Percentiles rank a stretch among this genome's conserved stretches.
phyloP scores from a whole-genome alignment of 2,329 filamentous ascomycete species.

The Coniochaeta prunicola region DNA sequence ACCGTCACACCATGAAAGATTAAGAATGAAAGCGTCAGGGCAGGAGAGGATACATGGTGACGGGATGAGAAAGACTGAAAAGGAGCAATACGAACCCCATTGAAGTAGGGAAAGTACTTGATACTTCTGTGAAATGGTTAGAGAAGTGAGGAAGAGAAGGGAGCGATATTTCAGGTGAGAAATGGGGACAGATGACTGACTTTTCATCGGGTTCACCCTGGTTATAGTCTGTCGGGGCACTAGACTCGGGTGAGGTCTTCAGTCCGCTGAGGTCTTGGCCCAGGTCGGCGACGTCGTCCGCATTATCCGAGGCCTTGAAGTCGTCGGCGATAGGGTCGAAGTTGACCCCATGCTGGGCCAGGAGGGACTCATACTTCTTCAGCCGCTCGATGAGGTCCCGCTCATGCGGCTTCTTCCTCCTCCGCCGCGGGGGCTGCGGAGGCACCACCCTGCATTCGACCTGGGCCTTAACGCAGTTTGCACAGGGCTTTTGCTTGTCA shows the following conservation, averaged over 20 bases:
- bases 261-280: constrained; percentile 48
- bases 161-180: constrained; percentile 12
- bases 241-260: constrained; percentile 41
- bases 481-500: constrained; percentile 65
- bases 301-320: constrained; percentile 30
- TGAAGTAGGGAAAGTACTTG: constrained; percentile 45
- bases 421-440: constrained; percentile 47
- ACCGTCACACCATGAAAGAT: neutral
- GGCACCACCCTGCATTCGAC: constrained; percentile 55
- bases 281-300: constrained; percentile 48
- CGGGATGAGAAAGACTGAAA: neutral
- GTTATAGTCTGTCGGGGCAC: constrained; percentile 27
- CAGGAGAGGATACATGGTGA: neutral
- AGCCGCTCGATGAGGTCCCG: constrained; percentile 64
- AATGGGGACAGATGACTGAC: constrained; percentile 11
- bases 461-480: constrained; percentile 57
- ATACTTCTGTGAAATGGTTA: constrained; percentile 24
- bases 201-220: constrained; percentile 17
- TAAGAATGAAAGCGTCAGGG: neutral
- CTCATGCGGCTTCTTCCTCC: constrained; percentile 61
- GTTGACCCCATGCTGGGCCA: constrained; percentile 58
- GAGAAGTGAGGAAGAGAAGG: constrained; percentile 7
- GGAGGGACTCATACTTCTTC: constrained; percentile 58
- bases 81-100: constrained; percentile 32
- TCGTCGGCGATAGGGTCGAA: constrained; percentile 60